Evolutionary conservation across 1,284 basidiomycete genomes (phyloP).

Genomic region (Chalciporus piperatoides): DNA sequence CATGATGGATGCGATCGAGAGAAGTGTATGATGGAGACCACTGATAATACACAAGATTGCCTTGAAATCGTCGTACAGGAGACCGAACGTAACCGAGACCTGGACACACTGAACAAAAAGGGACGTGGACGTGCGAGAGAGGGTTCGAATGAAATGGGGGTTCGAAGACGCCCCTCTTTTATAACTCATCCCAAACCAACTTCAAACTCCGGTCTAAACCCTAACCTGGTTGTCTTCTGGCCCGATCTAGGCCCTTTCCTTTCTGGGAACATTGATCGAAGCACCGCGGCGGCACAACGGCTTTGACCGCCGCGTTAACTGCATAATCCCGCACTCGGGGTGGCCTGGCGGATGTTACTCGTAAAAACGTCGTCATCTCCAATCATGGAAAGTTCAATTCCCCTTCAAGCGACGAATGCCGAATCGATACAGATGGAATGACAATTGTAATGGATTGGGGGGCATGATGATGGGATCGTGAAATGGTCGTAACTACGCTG

Average conservation of each 20-base stretch:
- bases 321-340: too few relatives aligned
- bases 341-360: too few relatives aligned
- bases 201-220: slow-evolving; percentile 51
- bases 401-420: not conserved
- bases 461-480: slow-evolving; percentile 18
- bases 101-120: slow-evolving; percentile 46
- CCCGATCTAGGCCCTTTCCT: slow-evolving; percentile 24
- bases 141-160: slow-evolving; percentile 28
- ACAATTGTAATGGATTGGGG: slow-evolving; percentile 10
- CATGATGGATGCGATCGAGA: slow-evolving; percentile 49
- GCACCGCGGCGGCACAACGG: too few relatives aligned
- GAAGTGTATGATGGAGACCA: slow-evolving; percentile 25
- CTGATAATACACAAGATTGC: slow-evolving; percentile 36
- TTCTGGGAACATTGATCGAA: slow-evolving; percentile 19
- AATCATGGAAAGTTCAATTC: too few relatives aligned
- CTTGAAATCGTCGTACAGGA: slow-evolving; percentile 37
- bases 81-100: slow-evolving; percentile 46
- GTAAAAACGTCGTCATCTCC: slow-evolving; percentile 13
- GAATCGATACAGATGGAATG: not conserved
- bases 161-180: slow-evolving; percentile 37
- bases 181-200: slow-evolving; percentile 41
- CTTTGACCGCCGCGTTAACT: too few relatives aligned
- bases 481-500: slow-evolving; percentile 25
- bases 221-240: slow-evolving; percentile 20
- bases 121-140: slow-evolving; percentile 41